A percentile compares a stretch with the other conserved stretches of the same genome.
phyloP scores from a whole-genome alignment of 2,329 filamentous ascomycete species.

The Helminthosporium solani region DNA sequence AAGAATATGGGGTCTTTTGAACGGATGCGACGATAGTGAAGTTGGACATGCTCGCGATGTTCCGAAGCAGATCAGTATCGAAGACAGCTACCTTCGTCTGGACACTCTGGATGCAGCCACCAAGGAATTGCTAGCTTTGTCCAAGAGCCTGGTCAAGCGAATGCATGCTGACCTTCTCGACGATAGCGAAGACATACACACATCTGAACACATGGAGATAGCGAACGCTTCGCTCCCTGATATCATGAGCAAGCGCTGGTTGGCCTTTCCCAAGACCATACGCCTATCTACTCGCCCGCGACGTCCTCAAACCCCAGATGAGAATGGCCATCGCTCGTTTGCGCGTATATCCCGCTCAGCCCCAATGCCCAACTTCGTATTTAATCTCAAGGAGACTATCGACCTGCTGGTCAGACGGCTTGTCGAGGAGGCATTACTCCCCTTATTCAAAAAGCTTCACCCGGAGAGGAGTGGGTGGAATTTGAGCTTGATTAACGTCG shows the following conservation, averaged over 20 bases:
- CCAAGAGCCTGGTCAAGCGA: slow-evolving; percentile 69
- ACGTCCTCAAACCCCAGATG: slow-evolving; percentile 53
- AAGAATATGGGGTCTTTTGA: slow-evolving; percentile 74
- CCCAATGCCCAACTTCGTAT: slow-evolving; percentile 71
- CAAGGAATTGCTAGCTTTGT: slow-evolving; percentile 68
- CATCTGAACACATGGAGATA: background rate
- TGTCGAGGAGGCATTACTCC: slow-evolving; percentile 66
- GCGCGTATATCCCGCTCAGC: slow-evolving; percentile 74
- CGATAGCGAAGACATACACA: slow-evolving; percentile 40
- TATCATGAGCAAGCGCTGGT: slow-evolving; percentile 57
- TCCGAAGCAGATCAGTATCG: slow-evolving; percentile 88
- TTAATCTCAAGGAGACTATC: slow-evolving; percentile 60
- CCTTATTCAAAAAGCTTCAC: slow-evolving; percentile 74
- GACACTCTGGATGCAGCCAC: slow-evolving; percentile 63
- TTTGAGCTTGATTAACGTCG: slow-evolving; percentile 80
- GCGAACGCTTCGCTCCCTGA: background rate
- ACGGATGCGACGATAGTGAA: slow-evolving; percentile 75
- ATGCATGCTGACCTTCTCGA: slow-evolving; percentile 75
- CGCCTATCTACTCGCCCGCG: slow-evolving; percentile 75
- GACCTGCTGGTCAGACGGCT: slow-evolving; percentile 67
- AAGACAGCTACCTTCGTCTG: slow-evolving; percentile 81
- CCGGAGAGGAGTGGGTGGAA: slow-evolving; percentile 72
- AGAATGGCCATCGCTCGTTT: slow-evolving; percentile 59
- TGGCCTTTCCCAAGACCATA: slow-evolving; percentile 77
- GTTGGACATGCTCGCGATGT: slow-evolving; percentile 71